Conservation (phyloP, 148 eudicot species). For the Silene latifolia region DNA sequence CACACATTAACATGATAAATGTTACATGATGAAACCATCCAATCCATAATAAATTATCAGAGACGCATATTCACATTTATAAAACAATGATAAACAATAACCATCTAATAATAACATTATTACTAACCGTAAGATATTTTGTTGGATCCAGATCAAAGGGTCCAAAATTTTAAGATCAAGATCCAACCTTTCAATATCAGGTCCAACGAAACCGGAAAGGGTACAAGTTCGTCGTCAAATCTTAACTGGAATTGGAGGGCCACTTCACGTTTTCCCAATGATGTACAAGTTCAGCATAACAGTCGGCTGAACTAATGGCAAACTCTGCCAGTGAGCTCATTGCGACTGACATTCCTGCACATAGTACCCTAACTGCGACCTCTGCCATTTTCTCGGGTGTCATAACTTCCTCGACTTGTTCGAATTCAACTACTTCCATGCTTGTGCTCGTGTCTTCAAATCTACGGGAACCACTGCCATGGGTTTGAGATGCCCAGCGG, state of each 20-base stretch:
- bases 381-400: slow-evolving; percentile 92
- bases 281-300: slow-evolving; percentile 72
- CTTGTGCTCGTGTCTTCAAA: slow-evolving; percentile 27
- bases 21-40: too few relatives aligned
- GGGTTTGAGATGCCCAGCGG: slow-evolving; percentile 28
- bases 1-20: too few relatives aligned
- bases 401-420: slow-evolving; percentile 59
- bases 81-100: too few relatives aligned
- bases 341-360: slow-evolving; percentile 96
- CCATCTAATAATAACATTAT: too few relatives aligned
- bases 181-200: neutral
- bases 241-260: slow-evolving; percentile 29
- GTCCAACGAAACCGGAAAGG: neutral
- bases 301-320: slow-evolving; percentile 70
- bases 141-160: neutral
- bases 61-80: too few relatives aligned
- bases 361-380: slow-evolving; percentile 73
- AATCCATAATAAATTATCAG: too few relatives aligned
- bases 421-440: slow-evolving; percentile 68
- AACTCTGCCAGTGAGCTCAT: slow-evolving; percentile 80
- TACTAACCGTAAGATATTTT: too few relatives aligned
- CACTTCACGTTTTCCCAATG: slow-evolving; percentile 62
- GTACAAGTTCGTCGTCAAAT: too few relatives aligned
- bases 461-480: slow-evolving; percentile 51
- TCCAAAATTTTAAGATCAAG: neutral